These are phyloP conservation scores for Cyamopsis tetragonoloba DNA, from an alignment of 306 rosid species.

Conservation along the genomic window DNA sequence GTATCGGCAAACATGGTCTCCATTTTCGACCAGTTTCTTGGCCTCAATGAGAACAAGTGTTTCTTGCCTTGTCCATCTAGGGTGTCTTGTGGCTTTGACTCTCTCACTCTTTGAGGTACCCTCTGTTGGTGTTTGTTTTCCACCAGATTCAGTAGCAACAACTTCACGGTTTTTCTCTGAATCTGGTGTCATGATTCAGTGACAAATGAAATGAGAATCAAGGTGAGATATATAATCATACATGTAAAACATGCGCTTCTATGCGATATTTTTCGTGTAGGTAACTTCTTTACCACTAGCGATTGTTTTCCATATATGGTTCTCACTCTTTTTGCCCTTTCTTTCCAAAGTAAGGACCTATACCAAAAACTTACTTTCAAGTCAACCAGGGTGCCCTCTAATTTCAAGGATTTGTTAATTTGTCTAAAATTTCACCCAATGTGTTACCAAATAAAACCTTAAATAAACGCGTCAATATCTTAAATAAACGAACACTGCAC, in stretches of 20 bases:
- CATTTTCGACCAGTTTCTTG: slow-evolving; percentile 43
- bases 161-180: slow-evolving; percentile 28
- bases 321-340: slow-evolving; percentile 10
- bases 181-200: slow-evolving; percentile 26
- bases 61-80: slow-evolving; percentile 48
- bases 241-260: slow-evolving; percentile 12
- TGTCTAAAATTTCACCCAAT: no score
- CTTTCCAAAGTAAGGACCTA: slow-evolving; percentile 8
- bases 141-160: slow-evolving; percentile 18
- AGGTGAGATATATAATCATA: background rate
- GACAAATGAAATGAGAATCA: no score
- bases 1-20: slow-evolving; percentile 19
- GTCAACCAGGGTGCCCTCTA: background rate
- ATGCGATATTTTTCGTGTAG: slow-evolving; percentile 23
- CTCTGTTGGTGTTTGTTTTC: slow-evolving; percentile 9
- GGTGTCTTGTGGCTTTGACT: slow-evolving; percentile 44
- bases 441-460: no score
- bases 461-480: no score
- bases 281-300: slow-evolving; percentile 12
- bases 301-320: slow-evolving; percentile 23
- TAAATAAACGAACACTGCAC: no score
- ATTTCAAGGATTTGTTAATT: no score
- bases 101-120: slow-evolving; percentile 14
- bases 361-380: background rate
- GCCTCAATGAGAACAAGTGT: slow-evolving; percentile 45